These are phyloP conservation scores for Termitomyces titanicus DNA, from an alignment of 768 basidiomycete genomes.

Conservation along the genomic window DNA sequence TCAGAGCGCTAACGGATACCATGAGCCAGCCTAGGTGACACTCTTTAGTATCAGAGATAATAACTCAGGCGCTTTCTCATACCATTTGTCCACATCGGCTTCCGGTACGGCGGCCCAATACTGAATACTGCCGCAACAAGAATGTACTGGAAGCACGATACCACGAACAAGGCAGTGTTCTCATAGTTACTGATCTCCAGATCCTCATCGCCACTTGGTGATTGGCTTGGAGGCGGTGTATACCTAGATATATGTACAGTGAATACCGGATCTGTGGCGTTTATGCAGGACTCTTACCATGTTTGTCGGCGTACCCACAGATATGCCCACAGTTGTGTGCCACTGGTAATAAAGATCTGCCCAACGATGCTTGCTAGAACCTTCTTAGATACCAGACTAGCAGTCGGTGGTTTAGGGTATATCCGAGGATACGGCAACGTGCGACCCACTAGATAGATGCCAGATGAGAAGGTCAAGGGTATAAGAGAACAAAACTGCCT, in stretches of 20 bases:
- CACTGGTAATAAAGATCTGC: slow-evolving; percentile 83
- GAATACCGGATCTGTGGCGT: not conserved
- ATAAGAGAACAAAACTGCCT: slow-evolving; percentile 26
- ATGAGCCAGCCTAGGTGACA: slow-evolving; percentile 69
- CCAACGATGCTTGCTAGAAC: slow-evolving; percentile 92
- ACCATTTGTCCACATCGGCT: slow-evolving; percentile 96
- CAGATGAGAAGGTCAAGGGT: slow-evolving; percentile 1
- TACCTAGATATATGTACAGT: slow-evolving; percentile 52
- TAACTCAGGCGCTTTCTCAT: slow-evolving; percentile 17
- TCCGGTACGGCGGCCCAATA: slow-evolving; percentile 95
- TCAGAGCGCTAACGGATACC: slow-evolving; percentile 64
- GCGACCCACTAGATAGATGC: slow-evolving; percentile 74
- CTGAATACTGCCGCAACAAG: slow-evolving; percentile 96
- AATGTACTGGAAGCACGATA: slow-evolving; percentile 99
- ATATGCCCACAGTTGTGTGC: slow-evolving; percentile 83
- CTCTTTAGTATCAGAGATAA: not conserved
- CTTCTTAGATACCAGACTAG: slow-evolving; percentile 92
- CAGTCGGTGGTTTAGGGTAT: slow-evolving; percentile 88
- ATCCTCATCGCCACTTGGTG: slow-evolving; percentile 59
- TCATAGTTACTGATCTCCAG: slow-evolving; percentile 87
- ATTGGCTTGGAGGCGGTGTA: slow-evolving; percentile 51
- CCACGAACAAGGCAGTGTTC: slow-evolving; percentile 86
- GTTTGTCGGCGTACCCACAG: slow-evolving; percentile 81
- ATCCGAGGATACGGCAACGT: slow-evolving; percentile 88
- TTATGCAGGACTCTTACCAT: slow-evolving; percentile 52